Conservation (phyloP, 2,329 filamentous ascomycete genomes). For the Plectosphaerella cucumerina region DNA sequence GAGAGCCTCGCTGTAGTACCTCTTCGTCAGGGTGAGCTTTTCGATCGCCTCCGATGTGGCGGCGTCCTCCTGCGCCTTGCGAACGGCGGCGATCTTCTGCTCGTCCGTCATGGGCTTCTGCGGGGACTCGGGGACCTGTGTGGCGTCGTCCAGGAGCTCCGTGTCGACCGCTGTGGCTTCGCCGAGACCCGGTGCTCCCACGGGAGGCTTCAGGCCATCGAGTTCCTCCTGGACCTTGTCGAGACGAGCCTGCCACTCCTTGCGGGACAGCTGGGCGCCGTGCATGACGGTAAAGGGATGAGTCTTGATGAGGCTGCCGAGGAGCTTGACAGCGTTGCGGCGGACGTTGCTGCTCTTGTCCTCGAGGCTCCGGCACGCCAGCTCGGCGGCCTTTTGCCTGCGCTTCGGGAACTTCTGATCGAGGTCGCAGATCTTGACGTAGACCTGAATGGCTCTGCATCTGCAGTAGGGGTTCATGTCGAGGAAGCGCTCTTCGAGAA, state of each 20-base stretch:
- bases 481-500: conserved; percentile 91
- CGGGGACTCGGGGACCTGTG: conserved; percentile 64
- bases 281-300: conserved; percentile 94
- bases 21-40: conserved; percentile 79
- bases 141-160: conserved; percentile 81
- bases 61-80: conserved; percentile 80
- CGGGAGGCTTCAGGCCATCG: conserved; percentile 74
- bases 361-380: conserved; percentile 84
- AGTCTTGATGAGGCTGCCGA: conserved; percentile 83
- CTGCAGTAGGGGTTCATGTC: conserved; percentile 96
- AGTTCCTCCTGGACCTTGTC: conserved; percentile 82
- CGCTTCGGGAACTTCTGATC: conserved; percentile 94
- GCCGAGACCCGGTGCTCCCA: conserved; percentile 67
- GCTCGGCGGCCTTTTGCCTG: conserved; percentile 79
- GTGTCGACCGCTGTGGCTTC: conserved; percentile 67
- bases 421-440: conserved; percentile 86
- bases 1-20: conserved; percentile 91
- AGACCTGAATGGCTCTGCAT: conserved; percentile 88
- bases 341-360: conserved; percentile 98
- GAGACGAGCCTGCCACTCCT: conserved; percentile 80
- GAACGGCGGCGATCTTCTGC: conserved; percentile 66
- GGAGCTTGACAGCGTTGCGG: conserved; percentile 88
- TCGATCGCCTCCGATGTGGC: conserved; percentile 85
- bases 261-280: conserved; percentile 76
- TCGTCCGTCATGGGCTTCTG: conserved; percentile 76